Base-by-base conservation (phyloP, 2,329 filamentous ascomycete species). In the Alternaria sp. region DNA sequence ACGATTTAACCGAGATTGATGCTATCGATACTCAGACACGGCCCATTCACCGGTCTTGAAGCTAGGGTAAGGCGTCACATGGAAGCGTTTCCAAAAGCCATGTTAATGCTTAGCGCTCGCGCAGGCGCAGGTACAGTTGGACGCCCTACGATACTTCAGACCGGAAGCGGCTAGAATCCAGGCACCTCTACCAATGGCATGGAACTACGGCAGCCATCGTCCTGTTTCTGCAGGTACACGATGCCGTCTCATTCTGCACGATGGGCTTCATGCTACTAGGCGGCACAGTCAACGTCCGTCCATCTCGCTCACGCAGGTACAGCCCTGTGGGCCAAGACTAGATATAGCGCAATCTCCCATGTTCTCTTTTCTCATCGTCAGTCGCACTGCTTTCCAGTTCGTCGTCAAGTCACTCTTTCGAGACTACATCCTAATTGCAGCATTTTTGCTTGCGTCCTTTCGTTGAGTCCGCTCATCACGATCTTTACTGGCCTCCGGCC, bases 371-470 rank as follows among this genome's bases (percentile, higher is more conserved):
- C 48, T 41, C 48, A 52, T 66, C 62, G 58, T 65, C 51, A 64
- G 63, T 66, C 61, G 65, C 68, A 60, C 69, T 70, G 56, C 57
- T 58, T 59, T 70, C 57, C 53, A 54, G 69, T 65, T 38, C 57
- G 57, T 66, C 38, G 48, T 57, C 69, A 71, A 52, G 72, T 74
- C 74, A 60, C 67, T 75, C 71, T 72, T 65, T 71, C 62, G 68
- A 71, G 73, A 69, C 62, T 66, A 53, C 64, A 63, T 57, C 62
- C 45, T 72, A 72, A 71, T 75, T 70, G 78, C 74, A 69, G 70
- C 73, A 67, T 28, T 78, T 64, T 81, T 76, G 82, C 84, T 83
- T 85, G 84, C 83, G 84, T 87, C 83, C 85, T 79, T 78, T 87
- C 85, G 59, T 85, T 86, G 71, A 72, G 67, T 41, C 65, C 57